Conservation (phyloP, 1,139 yeast species). For the Pichia inconspicua region DNA sequence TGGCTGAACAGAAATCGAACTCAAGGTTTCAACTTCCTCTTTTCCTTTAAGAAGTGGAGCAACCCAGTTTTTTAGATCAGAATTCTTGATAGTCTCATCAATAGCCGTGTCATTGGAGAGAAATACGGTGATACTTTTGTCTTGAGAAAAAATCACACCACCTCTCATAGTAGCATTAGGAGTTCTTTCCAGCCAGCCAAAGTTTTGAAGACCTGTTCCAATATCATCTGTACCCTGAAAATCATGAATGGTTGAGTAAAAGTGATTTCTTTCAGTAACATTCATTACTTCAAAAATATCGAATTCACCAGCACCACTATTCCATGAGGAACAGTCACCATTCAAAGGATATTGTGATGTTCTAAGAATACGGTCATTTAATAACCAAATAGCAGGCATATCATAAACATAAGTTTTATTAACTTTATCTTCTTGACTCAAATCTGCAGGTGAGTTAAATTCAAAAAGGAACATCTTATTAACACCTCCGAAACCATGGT, state of each 20-base stretch:
- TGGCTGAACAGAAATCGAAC: slow-evolving; percentile 18
- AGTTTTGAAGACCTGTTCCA: slow-evolving; percentile 49
- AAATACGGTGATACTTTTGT: slow-evolving; percentile 55
- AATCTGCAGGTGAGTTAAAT: slow-evolving; percentile 49
- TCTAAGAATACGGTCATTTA: slow-evolving; percentile 73
- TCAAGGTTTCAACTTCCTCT: slow-evolving; percentile 12
- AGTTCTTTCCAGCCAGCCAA: slow-evolving; percentile 49
- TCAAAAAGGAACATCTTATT: slow-evolving; percentile 66
- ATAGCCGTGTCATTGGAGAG: slow-evolving; percentile 49
- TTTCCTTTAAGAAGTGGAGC: slow-evolving; percentile 12
- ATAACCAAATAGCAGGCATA: slow-evolving; percentile 75
- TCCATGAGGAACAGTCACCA: slow-evolving; percentile 66
- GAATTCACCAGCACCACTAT: slow-evolving; percentile 73
- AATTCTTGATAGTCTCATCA: slow-evolving; percentile 32
- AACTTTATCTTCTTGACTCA: slow-evolving; percentile 27
- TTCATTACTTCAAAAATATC: slow-evolving; percentile 67
- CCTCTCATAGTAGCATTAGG: slow-evolving; percentile 49
- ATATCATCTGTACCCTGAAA: slow-evolving; percentile 62
- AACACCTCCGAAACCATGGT: slow-evolving; percentile 61
- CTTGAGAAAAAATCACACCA: slow-evolving; percentile 60
- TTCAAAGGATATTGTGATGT: slow-evolving; percentile 64
- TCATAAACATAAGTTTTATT: slow-evolving; percentile 40
- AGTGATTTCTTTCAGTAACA: slow-evolving; percentile 42
- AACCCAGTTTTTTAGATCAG: slow-evolving; percentile 34
- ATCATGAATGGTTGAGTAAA: slow-evolving; percentile 63